Percentiles rank a stretch among this genome's conserved stretches.
Evolutionary conservation across 768 basidiomycete species (phyloP).

Genomic region (Hygrophorus russula): DNA sequence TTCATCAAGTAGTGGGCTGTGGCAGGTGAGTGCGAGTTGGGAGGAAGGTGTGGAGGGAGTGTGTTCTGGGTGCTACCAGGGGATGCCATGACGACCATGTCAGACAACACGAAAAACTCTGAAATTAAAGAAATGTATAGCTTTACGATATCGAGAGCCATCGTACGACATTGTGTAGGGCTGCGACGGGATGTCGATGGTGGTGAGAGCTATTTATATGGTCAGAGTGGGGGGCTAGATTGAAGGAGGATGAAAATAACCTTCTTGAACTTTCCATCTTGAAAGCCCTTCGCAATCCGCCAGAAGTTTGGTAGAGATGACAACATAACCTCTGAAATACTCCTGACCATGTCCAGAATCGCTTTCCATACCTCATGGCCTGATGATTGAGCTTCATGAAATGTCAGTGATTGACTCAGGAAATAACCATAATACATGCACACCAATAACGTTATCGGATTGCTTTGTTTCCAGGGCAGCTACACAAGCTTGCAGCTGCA

Average conservation of each 20-base stretch:
- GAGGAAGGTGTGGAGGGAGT: slow-evolving; percentile 50
- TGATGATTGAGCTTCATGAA: slow-evolving; percentile 45
- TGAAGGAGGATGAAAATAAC: slow-evolving; percentile 26
- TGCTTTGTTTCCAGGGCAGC: slow-evolving; percentile 52
- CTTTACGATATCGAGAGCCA: slow-evolving; percentile 82
- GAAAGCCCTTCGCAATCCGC: slow-evolving; percentile 82
- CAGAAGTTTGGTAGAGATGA: slow-evolving; percentile 87
- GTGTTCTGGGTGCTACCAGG: slow-evolving; percentile 26
- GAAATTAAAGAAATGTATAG: slow-evolving; percentile 79
- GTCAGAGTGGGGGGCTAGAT: background rate
- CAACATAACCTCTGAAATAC: slow-evolving; percentile 75
- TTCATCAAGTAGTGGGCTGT: slow-evolving; percentile 72
- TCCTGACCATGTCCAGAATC: slow-evolving; percentile 70
- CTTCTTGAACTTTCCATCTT: slow-evolving; percentile 90
- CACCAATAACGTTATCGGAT: slow-evolving; percentile 51
- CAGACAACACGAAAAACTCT: slow-evolving; percentile 77
- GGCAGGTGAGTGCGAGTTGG: slow-evolving; percentile 70
- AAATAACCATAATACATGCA: slow-evolving; percentile 8
- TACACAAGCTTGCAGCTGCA: slow-evolving; percentile 52
- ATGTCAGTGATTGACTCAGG: background rate
- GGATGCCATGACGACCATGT: slow-evolving; percentile 58
- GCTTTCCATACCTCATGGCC: slow-evolving; percentile 78
- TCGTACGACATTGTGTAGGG: slow-evolving; percentile 70
- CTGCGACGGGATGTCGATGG: slow-evolving; percentile 54
- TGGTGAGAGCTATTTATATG: slow-evolving; percentile 8